Evolutionary conservation across 2,329 filamentous ascomycete species (phyloP), one percentile per base, ranked within the genome.

Genomic region (Botrytis squamosa): DNA sequence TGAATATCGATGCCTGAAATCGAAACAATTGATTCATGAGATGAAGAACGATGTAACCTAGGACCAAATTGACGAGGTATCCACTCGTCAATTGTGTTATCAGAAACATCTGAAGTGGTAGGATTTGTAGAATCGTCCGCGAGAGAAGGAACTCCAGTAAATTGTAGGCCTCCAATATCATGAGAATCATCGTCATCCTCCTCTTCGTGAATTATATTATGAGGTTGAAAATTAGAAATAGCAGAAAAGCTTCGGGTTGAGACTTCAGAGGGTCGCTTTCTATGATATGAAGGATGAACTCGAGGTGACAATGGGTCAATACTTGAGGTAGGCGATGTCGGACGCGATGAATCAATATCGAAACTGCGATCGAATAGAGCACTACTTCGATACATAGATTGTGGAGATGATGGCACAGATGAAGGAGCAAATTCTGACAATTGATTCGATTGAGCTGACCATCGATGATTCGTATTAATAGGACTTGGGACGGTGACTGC

Each of bases 21-120:
- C 0, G 95, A 98, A 77, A 98, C 88, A 75, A 98, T 91, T 29
- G 93, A 97, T 81, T 98, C 95, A 78, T 97, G 94, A 1, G 95
- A 97, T 2, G 90, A 81, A 4, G 90, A 87, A 46, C 92, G 90
- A 59, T 89, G 92, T 6, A 95, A 82, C 2, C 83, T 82, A 71
- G 83, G 84, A 73, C 81, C 82, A 77, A 84, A 83, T 77, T 76
- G 79, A 79, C 70, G 60, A 80, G 69, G 59, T 74, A 77, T 60
- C 78, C 79, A 78, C 29, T 76, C 69, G n/a, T 78, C 49, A 29
- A 68, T 67, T 25, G 67, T 73, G 69, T 79, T 62, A n/a, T 74
- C 75, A 44, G 79, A 78, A 12, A 62, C 46, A 25, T 78, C 74
- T 12, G 77, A 79, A 60, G 73, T 75, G 63, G 74, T 79, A 44